These are phyloP conservation scores for Cyberlindnera suaveolens DNA, from an alignment of 805 yeast species.

Conservation along the genomic window DNA sequence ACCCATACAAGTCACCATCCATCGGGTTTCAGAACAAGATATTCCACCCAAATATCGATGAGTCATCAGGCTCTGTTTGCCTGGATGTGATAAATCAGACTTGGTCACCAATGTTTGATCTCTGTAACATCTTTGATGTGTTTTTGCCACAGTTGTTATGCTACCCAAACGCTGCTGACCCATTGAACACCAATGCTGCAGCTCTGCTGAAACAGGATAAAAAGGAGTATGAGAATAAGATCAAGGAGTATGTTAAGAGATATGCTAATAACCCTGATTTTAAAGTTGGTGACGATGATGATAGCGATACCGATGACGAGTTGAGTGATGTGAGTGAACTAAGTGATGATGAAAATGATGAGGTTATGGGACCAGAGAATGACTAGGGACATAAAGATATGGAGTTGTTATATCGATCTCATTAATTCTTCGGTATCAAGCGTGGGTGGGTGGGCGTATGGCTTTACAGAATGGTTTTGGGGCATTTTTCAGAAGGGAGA, in stretches of 20 bases:
- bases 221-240: conserved; percentile 57
- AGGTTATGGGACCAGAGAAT: conserved; percentile 13
- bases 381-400: conserved; percentile 18
- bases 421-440: too few relatives aligned
- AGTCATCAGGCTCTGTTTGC: conserved; percentile 85
- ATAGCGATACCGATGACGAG: conserved; percentile 37
- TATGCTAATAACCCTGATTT: conserved; percentile 48
- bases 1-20: conserved; percentile 93
- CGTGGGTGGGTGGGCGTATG: too few relatives aligned
- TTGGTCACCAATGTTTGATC: conserved; percentile 97
- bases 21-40: conserved; percentile 90
- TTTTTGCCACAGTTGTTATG: conserved; percentile 87
- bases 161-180: conserved; percentile 93
- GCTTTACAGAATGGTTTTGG: too few relatives aligned
- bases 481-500: too few relatives aligned
- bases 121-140: conserved; percentile 84
- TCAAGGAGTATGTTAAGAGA: conserved; percentile 63
- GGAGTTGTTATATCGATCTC: neutral
- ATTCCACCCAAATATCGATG: conserved; percentile 94
- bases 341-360: conserved; percentile 19
- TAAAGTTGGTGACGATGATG: conserved; percentile 41
- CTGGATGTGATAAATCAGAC: conserved; percentile 95
- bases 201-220: conserved; percentile 67
- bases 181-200: conserved; percentile 87
- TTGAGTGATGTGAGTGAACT: conserved; percentile 23